Evolutionary conservation across 169 alveolate species (phyloP), one percentile per base, ranked within the genome.

Genomic region (Plasmodium gallinaceum): DNA sequence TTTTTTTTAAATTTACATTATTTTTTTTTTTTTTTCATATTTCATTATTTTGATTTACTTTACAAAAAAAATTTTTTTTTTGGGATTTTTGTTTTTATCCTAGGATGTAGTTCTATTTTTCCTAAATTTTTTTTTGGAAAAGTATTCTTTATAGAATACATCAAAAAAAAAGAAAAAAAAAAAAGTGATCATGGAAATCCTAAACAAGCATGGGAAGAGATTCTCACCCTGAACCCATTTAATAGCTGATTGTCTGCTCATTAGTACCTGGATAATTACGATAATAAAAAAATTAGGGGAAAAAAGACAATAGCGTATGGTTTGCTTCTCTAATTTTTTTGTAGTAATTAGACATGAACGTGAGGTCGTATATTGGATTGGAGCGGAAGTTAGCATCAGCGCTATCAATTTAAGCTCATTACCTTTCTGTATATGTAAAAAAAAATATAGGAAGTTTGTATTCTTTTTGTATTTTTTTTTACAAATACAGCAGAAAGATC

Each of bases 211-310:
- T 74, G 88, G 88, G 88, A 74, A 74, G 88, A 42, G 43, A 74
- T 74, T 74, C 88, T 74, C 88, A 74, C 88, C 88, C 88, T 74
- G 88, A 74, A 74, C 88, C 88, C 88, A 24, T 16, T 45, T 20
- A 74, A 74, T 74, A 65, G 26, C 88, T 61, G 88, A 74, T 74
- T 74, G 5, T 74, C 5, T 74, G 42, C 88, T 74, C 88, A 74
- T 74, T 0, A 74, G 88, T 74, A 74, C 43, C 52, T 74, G 74
- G 16, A 22, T 60, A 43, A 74, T 64, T 74, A 54, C 57, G 74
- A 74, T 74, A 4, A 74, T 74, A 45, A 74, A 60, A 61, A 60
- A 74, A 24, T 22, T n/a, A 74, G 64, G 12, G 88, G 46, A 74
- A 61, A 74, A 52, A 74, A 64, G 60, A 52, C 88, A 54, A 74